Evolutionary conservation across 192 early-diverging fungal genomes (phyloP), one percentile per base, ranked within the genome.

Genomic region (Chytriomyces sp.): DNA sequence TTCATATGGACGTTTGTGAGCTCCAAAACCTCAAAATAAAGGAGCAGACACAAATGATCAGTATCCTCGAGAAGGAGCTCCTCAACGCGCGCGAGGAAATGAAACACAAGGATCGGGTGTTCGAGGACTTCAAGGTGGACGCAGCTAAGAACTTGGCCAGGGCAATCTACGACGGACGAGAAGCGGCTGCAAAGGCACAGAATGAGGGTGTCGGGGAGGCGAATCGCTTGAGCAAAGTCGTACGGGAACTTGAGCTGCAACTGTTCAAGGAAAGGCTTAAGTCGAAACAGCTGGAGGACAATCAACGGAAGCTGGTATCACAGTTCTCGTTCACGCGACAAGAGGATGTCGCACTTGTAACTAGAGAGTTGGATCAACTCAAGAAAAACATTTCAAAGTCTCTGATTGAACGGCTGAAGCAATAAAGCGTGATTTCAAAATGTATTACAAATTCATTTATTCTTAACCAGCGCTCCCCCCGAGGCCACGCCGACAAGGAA

Each of bases 1-100:
- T 55, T 10, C 66, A 56, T 36, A 68, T 68, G 53, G 66, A 68
- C 34, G n/a, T 55, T 6, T 53, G 52, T 53, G 66, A 68, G 22
- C 66, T 68, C 12, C 66, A 56, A 7, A 37, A 31, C 52, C 44
- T 53, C 6, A 68, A 68, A 56, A 28, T 68, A 17, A 54, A 68
- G 33, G 66, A 68, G 38, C 66, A 68, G 34, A 56, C 53, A 5
- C 49, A 55, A 56, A 68, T 68, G 66, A 26, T 68, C 8, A 8
- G 7, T 5, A 25, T 56, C 17, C 49, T 68, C 5, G 66, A 68
- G 26, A 53, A 55, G 52, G 66, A 68, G 34, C n/a, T 68, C 8
- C 34, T 53, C 8, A 56, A 5, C 26, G 22, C 33, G 12, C 66
- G 66, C n/a, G 66, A 68, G 4, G 30, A 17, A 4, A 8, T 55